A percentile compares a stretch with the other conserved stretches of the same genome.
Evolutionary conservation across 306 rosid species (phyloP).

Genomic region (Amphicarpaea edgeworthii): DNA sequence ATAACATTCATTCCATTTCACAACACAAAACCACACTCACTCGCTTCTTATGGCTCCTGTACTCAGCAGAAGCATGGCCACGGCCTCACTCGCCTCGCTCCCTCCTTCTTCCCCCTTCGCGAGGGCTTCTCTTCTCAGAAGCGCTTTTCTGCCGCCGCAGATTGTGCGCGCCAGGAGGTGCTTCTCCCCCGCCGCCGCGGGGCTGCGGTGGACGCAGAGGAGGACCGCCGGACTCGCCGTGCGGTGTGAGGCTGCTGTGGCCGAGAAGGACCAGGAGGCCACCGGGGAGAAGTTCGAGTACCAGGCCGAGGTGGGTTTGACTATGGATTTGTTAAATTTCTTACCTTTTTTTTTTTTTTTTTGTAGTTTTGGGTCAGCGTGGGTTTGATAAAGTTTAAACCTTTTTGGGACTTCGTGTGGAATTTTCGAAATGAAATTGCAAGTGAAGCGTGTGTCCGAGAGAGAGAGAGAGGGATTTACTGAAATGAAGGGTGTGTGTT

Average conservation of each 20-base stretch:
- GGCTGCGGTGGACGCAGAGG: constrained; percentile 58
- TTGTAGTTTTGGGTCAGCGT: background rate
- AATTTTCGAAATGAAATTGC: background rate
- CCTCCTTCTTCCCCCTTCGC: constrained; percentile 64
- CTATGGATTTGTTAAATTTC: background rate
- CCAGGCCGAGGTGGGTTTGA: constrained; percentile 91
- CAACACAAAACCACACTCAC: background rate
- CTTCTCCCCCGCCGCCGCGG: constrained; percentile 42
- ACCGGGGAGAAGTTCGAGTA: constrained; percentile 90
- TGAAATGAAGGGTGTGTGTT: background rate
- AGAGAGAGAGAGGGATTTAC: no score
- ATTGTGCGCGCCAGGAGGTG: constrained; percentile 51
- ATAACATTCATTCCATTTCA: constrained; percentile 10
- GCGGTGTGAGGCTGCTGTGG: constrained; percentile 87
- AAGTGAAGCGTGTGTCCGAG: background rate
- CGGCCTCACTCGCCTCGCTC: constrained; percentile 67
- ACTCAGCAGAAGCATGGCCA: constrained; percentile 66
- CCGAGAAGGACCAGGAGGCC: constrained; percentile 78
- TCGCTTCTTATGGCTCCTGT: constrained; percentile 97
- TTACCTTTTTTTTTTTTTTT: constrained; percentile 7
- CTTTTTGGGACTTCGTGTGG: background rate
- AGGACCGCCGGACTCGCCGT: constrained; percentile 54
- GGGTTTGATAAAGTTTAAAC: constrained; percentile 20
- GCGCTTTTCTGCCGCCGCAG: constrained; percentile 67
- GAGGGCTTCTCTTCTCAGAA: constrained; percentile 52